These are phyloP conservation scores for Berkeleyomyces rouxiae DNA, from an alignment of 2,329 filamentous ascomycete species.

Conservation along the genomic window DNA sequence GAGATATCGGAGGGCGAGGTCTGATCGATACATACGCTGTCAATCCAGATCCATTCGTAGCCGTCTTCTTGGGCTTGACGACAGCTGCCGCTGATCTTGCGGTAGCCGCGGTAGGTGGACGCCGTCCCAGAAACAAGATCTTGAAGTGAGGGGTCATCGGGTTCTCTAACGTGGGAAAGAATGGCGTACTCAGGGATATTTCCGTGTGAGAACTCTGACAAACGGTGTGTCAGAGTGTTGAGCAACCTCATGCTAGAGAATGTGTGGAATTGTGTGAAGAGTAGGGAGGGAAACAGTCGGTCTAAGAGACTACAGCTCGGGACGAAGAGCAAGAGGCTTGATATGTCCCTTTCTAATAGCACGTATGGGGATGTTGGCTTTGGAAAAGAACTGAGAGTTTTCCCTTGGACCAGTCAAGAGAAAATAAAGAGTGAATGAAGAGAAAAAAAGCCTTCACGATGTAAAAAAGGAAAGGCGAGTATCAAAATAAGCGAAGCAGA, in stretches of 20 bases:
- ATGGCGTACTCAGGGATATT: constrained; percentile 19
- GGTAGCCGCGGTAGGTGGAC: constrained; percentile 10
- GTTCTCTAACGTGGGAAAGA: constrained; percentile 20
- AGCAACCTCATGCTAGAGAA: constrained; percentile 10
- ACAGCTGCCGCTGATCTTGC: constrained; percentile 16
- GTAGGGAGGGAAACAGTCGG: background rate
- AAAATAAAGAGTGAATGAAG: background rate
- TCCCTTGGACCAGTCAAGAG: background rate
- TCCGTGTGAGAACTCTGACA: constrained; percentile 8
- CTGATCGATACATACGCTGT: constrained; percentile 21
- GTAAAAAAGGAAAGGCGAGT: background rate
- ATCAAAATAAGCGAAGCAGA: background rate
- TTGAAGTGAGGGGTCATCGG: constrained; percentile 18
- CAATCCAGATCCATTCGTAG: constrained; percentile 18
- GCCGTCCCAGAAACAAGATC: constrained; percentile 14
- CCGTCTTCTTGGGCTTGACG: constrained; percentile 15
- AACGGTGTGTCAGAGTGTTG: constrained; percentile 6
- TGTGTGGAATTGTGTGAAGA: background rate
- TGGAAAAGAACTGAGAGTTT: background rate
- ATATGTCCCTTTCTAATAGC: background rate
- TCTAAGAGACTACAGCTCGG: background rate
- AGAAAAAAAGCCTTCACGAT: background rate
- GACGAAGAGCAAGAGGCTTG: background rate
- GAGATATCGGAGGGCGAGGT: constrained; percentile 17
- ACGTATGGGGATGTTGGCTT: background rate